Conservation (phyloP, 1,139 yeast genomes). For the Hanseniaspora sp. region DNA sequence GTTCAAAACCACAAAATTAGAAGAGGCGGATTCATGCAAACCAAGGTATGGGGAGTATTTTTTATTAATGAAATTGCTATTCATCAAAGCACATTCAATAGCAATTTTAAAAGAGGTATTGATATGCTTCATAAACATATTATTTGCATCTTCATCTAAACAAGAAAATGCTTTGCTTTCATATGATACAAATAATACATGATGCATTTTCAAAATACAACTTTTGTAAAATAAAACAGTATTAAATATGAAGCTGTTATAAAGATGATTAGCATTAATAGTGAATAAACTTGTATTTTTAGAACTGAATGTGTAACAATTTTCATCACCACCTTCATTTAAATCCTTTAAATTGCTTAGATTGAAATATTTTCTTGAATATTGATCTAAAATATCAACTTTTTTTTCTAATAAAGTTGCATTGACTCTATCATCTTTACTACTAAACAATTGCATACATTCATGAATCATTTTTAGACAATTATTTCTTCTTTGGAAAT, state of each 20-base stretch:
- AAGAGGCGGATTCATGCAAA: neutral
- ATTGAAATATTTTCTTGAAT: neutral
- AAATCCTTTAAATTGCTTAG: neutral
- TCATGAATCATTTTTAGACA: conserved; percentile 21
- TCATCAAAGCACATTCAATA: neutral
- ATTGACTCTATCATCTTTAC: neutral
- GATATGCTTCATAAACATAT: conserved; percentile 6
- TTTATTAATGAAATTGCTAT: neutral
- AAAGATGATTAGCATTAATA: too few relatives aligned
- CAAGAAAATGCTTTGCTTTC: neutral
- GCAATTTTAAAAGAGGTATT: neutral
- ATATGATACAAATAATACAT: conserved; percentile 1
- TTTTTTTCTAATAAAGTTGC: neutral
- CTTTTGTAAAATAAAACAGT: neutral
- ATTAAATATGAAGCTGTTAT: neutral
- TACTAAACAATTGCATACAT: conserved; percentile 21
- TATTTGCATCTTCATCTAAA: neutral
- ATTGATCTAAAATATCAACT: neutral
- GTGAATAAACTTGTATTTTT: too few relatives aligned
- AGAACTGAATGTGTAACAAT: too few relatives aligned
- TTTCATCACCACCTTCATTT: too few relatives aligned
- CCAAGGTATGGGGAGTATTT: neutral
- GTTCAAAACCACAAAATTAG: neutral
- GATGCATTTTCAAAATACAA: neutral
- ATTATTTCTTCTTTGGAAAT: conserved; percentile 19